Evolutionary conservation across 140 eudicot genomes (phyloP).

Genomic region (Flaveria floridana): DNA sequence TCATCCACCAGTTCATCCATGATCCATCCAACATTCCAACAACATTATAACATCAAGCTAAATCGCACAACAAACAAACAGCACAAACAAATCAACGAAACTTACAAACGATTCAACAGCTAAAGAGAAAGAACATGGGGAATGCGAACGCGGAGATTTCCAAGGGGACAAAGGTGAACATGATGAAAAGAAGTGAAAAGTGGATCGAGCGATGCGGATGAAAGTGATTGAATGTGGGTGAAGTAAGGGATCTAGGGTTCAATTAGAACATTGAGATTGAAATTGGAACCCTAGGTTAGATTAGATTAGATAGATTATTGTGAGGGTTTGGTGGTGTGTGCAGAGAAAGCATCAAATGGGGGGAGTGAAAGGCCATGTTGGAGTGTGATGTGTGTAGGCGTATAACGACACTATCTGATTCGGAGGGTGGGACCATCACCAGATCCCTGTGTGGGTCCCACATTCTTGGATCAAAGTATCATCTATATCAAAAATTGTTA

Average conservation of each 20-base stretch:
- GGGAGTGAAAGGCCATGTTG: conserved; percentile 32
- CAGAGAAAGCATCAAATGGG: conserved; percentile 19
- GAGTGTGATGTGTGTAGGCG: conserved; percentile 34
- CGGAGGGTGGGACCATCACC: conserved; percentile 2
- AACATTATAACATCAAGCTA: not conserved
- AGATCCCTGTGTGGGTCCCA: conserved; percentile 39
- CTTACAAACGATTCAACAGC: conserved; percentile 2
- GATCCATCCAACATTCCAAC: not conserved
- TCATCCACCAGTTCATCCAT: conserved; percentile 18
- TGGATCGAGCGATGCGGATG: not conserved
- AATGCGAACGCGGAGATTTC: conserved; percentile 8
- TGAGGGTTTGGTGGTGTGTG: not conserved
- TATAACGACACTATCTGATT: conserved; percentile 42
- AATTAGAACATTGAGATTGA: not conserved
- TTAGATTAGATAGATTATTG: too few species aligned
- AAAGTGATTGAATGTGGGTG: not conserved
- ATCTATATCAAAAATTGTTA: too few species aligned
- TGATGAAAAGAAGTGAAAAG: not conserved
- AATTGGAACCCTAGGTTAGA: conserved; percentile 28
- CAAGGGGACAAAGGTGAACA: conserved; percentile 27
- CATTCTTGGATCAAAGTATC: not conserved
- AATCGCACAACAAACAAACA: not conserved
- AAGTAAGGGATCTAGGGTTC: conserved; percentile 28
- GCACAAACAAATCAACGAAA: not conserved
- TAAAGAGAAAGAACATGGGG: conserved; percentile 23